Evolutionary conservation across 495 filamentous ascomycete genomes (phyloP).

Genomic region (Glutinoglossum americanum): DNA sequence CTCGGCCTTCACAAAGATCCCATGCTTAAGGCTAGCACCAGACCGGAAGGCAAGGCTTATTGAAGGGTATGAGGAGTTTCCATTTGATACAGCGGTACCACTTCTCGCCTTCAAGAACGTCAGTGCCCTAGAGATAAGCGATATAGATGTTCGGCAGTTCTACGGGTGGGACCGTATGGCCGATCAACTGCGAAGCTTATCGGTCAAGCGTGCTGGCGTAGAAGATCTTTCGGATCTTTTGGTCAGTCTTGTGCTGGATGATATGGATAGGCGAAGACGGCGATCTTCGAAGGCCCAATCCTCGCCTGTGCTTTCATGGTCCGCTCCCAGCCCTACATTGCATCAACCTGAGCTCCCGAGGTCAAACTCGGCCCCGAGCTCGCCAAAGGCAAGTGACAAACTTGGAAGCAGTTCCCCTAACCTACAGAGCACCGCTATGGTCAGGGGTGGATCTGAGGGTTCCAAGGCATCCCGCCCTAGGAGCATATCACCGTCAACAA

Average conservation of each 20-base stretch:
- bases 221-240: constrained; percentile 82
- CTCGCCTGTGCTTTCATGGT: constrained; percentile 50
- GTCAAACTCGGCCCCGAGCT: constrained; percentile 39
- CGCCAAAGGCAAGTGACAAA: constrained; percentile 32
- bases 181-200: constrained; percentile 74
- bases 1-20: constrained; percentile 96
- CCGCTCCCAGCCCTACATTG: constrained; percentile 34
- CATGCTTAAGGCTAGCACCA: constrained; percentile 66
- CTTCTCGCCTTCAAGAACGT: constrained; percentile 90
- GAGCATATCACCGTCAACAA: constrained; percentile 15
- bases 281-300: constrained; percentile 68
- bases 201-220: constrained; percentile 67
- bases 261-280: constrained; percentile 76
- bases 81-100: constrained; percentile 94
- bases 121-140: constrained; percentile 76
- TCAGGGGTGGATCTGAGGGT: constrained; percentile 28
- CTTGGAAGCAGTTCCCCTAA: constrained; percentile 25
- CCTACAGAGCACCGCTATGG: constrained; percentile 23
- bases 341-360: constrained; percentile 29
- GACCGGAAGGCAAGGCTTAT: constrained; percentile 80
- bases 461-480: constrained; percentile 34
- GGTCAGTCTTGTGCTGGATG: constrained; percentile 81
- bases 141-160: constrained; percentile 90
- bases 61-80: constrained; percentile 88
- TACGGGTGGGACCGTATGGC: constrained; percentile 89